Evolutionary conservation across 2,329 filamentous ascomycete species (phyloP).

Genomic region (Claviceps quebecensis): DNA sequence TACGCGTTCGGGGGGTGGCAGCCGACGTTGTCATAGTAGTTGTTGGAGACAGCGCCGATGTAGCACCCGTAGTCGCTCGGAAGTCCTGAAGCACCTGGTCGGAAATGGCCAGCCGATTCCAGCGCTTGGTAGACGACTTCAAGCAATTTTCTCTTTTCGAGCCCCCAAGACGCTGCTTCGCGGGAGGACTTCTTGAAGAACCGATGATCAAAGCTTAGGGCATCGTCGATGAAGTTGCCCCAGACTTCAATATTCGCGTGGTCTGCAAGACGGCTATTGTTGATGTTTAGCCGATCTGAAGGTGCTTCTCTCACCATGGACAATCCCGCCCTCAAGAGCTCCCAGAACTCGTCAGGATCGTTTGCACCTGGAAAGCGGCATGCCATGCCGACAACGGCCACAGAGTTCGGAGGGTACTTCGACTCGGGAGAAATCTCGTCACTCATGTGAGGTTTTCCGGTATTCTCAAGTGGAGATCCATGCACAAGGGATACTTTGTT

Average conservation of each 20-base stretch:
- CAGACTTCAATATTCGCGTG: not conserved
- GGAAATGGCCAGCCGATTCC: not conserved
- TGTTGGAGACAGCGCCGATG: conserved; percentile 2
- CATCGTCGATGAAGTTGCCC: conserved; percentile 39
- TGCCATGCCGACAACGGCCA: conserved; percentile 26
- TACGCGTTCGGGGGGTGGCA: not conserved
- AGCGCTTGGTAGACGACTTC: conserved; percentile 1
- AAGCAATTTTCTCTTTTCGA: conserved; percentile 13
- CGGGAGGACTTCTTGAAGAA: conserved; percentile 62
- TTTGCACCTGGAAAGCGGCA: conserved; percentile 23
- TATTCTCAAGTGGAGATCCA: not conserved
- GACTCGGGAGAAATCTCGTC: not conserved
- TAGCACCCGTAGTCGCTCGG: conserved; percentile 1
- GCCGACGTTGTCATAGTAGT: conserved; percentile 4
- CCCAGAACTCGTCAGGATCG: conserved; percentile 21
- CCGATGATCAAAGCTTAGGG: conserved; percentile 48
- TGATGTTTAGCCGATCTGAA: not conserved
- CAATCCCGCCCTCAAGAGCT: conserved; percentile 4
- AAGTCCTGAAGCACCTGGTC: not conserved
- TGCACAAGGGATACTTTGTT: not conserved
- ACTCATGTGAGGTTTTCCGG: not conserved
- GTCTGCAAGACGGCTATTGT: not conserved
- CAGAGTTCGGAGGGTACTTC: not conserved
- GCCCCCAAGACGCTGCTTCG: conserved; percentile 46
- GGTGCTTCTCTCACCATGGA: not conserved